Percentiles rank a stretch among this genome's conserved stretches.
Evolutionary conservation across 495 filamentous ascomycete species (phyloP).

Genomic region (Aspergillus indologenus): DNA sequence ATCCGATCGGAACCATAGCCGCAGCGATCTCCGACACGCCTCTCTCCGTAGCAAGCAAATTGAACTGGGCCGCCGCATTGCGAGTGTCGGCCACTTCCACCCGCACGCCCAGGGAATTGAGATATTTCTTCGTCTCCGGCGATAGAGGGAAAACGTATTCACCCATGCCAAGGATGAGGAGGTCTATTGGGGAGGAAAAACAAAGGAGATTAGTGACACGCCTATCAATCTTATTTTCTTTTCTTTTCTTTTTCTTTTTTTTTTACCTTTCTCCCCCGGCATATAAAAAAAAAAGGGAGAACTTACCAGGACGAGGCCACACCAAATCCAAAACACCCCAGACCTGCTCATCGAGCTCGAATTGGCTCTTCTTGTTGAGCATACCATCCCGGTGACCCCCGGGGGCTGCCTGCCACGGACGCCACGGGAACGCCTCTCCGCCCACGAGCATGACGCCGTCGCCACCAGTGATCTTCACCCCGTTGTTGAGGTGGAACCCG

Average conservation of each 20-base stretch:
- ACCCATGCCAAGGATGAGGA: slow-evolving; percentile 87
- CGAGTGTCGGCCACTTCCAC: slow-evolving; percentile 89
- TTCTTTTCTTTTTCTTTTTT: too few species aligned
- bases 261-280: not conserved
- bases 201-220: slow-evolving; percentile 18
- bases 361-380: slow-evolving; percentile 74
- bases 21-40: slow-evolving; percentile 79
- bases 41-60: slow-evolving; percentile 79
- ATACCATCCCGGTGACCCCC: slow-evolving; percentile 46
- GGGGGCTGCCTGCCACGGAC: slow-evolving; percentile 60
- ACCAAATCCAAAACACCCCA: slow-evolving; percentile 77
- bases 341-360: slow-evolving; percentile 65
- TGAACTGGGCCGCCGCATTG: slow-evolving; percentile 91
- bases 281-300: slow-evolving; percentile 11
- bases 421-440: slow-evolving; percentile 86
- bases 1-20: slow-evolving; percentile 83
- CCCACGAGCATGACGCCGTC: slow-evolving; percentile 71
- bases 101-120: slow-evolving; percentile 77
- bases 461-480: slow-evolving; percentile 61
- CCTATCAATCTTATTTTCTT: not conserved
- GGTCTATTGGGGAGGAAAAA: slow-evolving; percentile 65
- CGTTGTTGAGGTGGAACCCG: slow-evolving; percentile 48
- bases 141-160: slow-evolving; percentile 67
- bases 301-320: slow-evolving; percentile 88
- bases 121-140: slow-evolving; percentile 64